These are phyloP conservation scores for Beta lomatogona DNA, from an alignment of 179 eudicot species.

Conservation along the genomic window DNA sequence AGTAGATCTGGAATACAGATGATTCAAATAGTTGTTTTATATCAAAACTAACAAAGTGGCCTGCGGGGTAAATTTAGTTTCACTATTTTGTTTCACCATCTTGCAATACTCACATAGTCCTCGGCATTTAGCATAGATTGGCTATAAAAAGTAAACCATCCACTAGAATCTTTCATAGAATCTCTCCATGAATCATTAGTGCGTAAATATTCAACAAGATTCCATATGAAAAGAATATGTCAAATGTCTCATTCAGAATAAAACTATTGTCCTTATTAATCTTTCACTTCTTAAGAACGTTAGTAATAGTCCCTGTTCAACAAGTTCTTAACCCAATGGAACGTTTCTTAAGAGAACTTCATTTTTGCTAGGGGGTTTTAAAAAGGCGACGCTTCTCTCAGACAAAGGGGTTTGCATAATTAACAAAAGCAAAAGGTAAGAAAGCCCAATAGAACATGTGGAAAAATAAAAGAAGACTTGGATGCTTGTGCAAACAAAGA, in stretches of 20 bases:
- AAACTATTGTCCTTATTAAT: background rate
- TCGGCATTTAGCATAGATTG: background rate
- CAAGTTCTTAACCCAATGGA: background rate
- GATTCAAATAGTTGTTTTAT: background rate
- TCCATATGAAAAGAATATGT: background rate
- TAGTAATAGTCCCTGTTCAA: background rate
- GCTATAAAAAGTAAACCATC: background rate
- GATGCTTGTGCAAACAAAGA: background rate
- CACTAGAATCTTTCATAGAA: background rate
- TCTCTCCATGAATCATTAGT: background rate
- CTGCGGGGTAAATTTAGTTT: background rate
- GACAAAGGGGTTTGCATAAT: background rate
- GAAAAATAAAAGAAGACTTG: background rate
- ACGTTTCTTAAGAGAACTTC: background rate
- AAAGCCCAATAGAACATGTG: background rate
- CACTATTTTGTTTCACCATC: too few relatives aligned
- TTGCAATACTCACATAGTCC: too few relatives aligned
- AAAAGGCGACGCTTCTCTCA: background rate
- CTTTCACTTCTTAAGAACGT: background rate
- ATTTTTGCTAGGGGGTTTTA: background rate
- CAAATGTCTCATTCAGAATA: background rate
- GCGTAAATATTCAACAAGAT: background rate
- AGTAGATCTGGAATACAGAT: background rate
- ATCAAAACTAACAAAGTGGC: background rate
- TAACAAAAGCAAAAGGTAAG: background rate